Base-by-base conservation (phyloP, 2,329 filamentous ascomycete genomes). In the Decorospora gaudefroyi region DNA sequence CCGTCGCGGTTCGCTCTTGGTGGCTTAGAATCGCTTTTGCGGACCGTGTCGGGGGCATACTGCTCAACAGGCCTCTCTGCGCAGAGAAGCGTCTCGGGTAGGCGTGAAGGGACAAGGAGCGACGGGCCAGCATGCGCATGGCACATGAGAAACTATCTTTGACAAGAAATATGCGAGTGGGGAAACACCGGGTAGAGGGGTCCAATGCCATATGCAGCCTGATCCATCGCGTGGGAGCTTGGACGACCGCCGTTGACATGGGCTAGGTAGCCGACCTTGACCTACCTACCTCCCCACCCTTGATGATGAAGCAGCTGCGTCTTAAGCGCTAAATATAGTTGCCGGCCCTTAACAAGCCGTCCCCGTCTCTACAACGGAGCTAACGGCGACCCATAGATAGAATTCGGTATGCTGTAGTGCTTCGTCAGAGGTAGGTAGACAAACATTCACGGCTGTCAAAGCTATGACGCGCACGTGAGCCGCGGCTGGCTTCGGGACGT, bases 1-100 rank as follows among this genome's bases (percentile, higher is more conserved):
- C 86, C 26, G 78, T 71, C 3, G 86, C 85, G 8, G 90, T 95
- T 39, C 88, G 80, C 55, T 90, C 81, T 46, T 86, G 74, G 62
- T 93, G 88, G 49, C 65, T 70, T 13, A 65, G 48, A 29, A 55
- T 54, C 17, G 54, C 56, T 62, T 64, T 65, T 13, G 61, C 57
- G 29, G 64, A 66, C 35, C 57, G 59, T 33, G 62, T 53, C 49
- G 60, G 61, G 19, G 59, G 53, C 63, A 67, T 68, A 51, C 53
- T 64, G 55, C 55, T 54, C 51, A 52, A 55, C 40, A 57, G 57
- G 42, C 57, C 49, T 50, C 49, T 43, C 37, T 46, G 53, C 41
- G 39, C 34, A 21, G 38, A 36, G 27, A 48, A 41, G 30, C 42
- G 37, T 42, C 48, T 39, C 30, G 22, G 17, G 16, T 32, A 39